phyloP scores from a whole-genome alignment of 1,284 basidiomycete species.

The Marasmius sp. region DNA sequence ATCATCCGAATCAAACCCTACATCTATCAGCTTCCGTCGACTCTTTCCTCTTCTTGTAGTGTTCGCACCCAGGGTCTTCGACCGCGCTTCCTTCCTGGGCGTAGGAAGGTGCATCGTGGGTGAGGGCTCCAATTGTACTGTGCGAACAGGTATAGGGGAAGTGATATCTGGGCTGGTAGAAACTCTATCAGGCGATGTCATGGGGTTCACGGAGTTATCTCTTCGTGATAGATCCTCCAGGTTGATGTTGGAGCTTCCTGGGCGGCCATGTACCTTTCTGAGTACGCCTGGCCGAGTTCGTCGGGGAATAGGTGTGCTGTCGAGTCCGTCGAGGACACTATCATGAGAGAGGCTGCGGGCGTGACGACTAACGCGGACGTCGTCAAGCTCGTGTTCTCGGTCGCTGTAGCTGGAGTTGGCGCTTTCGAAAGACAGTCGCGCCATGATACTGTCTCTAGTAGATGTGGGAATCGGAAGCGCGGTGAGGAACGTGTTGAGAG shows the following conservation, averaged over 20 bases:
- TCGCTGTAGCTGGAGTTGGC: conserved; percentile 38
- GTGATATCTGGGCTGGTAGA: conserved; percentile 19
- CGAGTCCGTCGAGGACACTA: background rate
- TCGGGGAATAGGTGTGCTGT: background rate
- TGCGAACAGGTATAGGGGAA: conserved; percentile 34
- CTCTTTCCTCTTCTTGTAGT: background rate
- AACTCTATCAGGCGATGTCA: conserved; percentile 16
- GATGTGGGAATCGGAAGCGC: conserved; percentile 48
- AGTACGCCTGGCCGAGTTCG: background rate
- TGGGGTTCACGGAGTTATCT: background rate
- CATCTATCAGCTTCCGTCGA: conserved; percentile 4
- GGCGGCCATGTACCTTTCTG: background rate
- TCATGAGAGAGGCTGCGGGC: conserved; percentile 6
- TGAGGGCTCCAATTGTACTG: conserved; percentile 52
- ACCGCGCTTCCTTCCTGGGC: background rate
- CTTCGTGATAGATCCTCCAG: background rate
- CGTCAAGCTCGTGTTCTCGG: conserved; percentile 44
- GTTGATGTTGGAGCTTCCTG: background rate
- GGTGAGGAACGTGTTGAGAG: conserved; percentile 43
- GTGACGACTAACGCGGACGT: conserved; percentile 26
- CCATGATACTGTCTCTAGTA: conserved; percentile 52
- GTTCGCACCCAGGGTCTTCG: background rate
- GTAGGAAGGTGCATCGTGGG: conserved; percentile 49
- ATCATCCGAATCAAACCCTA: conserved; percentile 4
- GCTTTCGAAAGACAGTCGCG: conserved; percentile 52